These are phyloP conservation scores for Cymodocea nodosa DNA, from an alignment of 116 monocot genomes.

Conservation along the genomic window DNA sequence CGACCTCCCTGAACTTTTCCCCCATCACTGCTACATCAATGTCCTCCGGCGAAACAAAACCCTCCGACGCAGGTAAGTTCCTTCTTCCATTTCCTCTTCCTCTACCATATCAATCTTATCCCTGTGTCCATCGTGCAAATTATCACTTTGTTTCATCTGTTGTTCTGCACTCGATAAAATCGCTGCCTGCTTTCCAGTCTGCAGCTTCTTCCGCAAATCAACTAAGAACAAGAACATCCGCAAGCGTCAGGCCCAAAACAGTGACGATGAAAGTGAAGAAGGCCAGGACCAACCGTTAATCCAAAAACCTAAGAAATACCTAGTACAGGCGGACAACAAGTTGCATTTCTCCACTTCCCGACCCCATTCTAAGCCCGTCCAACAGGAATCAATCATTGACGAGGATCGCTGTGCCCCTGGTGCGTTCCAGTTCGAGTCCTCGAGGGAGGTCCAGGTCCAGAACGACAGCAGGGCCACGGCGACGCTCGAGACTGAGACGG, in stretches of 20 bases:
- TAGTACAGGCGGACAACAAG: constrained; percentile 27
- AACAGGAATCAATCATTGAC: neutral
- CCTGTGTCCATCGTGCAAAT: too few relatives aligned
- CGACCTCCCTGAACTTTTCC: too few relatives aligned
- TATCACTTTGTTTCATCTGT: too few relatives aligned
- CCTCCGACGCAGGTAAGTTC: neutral
- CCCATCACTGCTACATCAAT: neutral
- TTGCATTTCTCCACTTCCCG: constrained; percentile 47
- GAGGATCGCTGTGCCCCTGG: neutral
- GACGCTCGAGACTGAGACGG: constrained; percentile 90
- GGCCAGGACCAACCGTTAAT: neutral
- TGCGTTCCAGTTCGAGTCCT: constrained; percentile 78
- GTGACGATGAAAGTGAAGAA: constrained; percentile 14
- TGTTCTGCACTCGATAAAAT: neutral
- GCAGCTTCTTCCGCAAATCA: constrained; percentile 82
- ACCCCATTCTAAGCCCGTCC: constrained; percentile 6
- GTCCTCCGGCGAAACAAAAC: neutral
- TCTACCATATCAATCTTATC: neutral
- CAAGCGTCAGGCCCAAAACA: constrained; percentile 27
- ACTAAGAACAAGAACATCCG: constrained; percentile 56
- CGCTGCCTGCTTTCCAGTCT: constrained; percentile 4
- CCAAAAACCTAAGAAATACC: constrained; percentile 20
- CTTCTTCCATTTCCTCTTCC: neutral
- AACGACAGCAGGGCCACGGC: constrained; percentile 88
- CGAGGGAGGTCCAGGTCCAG: constrained; percentile 77